Conservation (phyloP, 2,329 filamentous ascomycete genomes). For the Hymenoscyphus linearis region DNA sequence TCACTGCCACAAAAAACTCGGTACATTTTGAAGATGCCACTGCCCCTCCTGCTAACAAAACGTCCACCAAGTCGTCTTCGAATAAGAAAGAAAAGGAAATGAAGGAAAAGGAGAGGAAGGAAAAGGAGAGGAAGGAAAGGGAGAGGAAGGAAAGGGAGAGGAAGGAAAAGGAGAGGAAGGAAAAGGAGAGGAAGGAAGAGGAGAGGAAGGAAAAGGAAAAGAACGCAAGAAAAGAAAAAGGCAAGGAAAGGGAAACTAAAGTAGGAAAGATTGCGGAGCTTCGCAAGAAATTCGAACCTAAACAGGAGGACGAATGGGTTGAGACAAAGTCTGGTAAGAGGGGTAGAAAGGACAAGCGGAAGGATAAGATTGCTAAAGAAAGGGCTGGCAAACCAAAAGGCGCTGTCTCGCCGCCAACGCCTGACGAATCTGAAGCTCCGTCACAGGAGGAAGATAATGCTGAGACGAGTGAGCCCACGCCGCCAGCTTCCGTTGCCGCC, state of each 20-base stretch:
- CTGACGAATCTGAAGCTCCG: slow-evolving; percentile 6
- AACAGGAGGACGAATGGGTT: background rate
- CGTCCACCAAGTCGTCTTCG: background rate
- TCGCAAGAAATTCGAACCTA: background rate
- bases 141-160: slow-evolving; percentile 3
- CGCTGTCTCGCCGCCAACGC: slow-evolving; percentile 4
- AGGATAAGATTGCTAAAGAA: slow-evolving; percentile 8
- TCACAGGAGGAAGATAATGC: background rate
- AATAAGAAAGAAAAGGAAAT: slow-evolving; percentile 7
- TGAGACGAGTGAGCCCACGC: slow-evolving; percentile 4
- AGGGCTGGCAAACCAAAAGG: slow-evolving; percentile 10
- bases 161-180: background rate
- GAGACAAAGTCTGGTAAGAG: slow-evolving; percentile 2
- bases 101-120: slow-evolving; percentile 7
- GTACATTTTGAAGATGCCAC: slow-evolving; percentile 18
- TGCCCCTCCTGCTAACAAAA: slow-evolving; percentile 11
- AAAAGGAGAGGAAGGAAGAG: too few species aligned
- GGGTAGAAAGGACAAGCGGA: slow-evolving; percentile 12
- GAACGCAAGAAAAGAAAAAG: slow-evolving; percentile 5
- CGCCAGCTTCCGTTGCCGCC: slow-evolving; percentile 1
- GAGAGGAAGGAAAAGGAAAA: slow-evolving; percentile 6
- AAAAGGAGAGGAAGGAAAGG: background rate
- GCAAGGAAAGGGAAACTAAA: background rate
- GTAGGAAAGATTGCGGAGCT: background rate
- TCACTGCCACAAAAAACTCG: slow-evolving; percentile 2